Evolutionary conservation across 768 basidiomycete species (phyloP).

Genomic region (Gymnopilus junonius): DNA sequence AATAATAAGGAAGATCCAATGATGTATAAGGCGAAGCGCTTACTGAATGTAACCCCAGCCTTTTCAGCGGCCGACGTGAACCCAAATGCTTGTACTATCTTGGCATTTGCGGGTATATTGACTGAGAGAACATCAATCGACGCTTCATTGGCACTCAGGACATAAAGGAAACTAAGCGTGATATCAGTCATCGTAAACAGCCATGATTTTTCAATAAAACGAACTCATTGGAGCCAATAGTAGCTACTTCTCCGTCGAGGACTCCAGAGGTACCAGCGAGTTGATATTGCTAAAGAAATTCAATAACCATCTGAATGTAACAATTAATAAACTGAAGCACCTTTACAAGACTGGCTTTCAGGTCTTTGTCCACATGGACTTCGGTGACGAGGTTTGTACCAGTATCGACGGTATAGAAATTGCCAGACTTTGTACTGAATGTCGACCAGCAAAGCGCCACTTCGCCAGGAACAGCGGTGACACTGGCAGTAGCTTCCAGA

Average conservation of each 20-base stretch:
- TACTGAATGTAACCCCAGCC: background rate
- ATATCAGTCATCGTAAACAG: background rate
- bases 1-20: background rate
- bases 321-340: slow-evolving; percentile 19
- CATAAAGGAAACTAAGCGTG: background rate
- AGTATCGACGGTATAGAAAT: slow-evolving; percentile 50
- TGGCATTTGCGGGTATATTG: background rate
- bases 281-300: slow-evolving; percentile 38
- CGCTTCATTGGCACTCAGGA: background rate
- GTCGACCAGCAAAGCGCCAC: slow-evolving; percentile 47
- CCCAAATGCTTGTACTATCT: background rate
- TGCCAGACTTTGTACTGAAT: slow-evolving; percentile 44
- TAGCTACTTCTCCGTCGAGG: slow-evolving; percentile 45
- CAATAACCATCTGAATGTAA: background rate
- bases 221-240: slow-evolving; percentile 42
- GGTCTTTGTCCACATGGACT: slow-evolving; percentile 47
- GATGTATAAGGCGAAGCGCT: background rate
- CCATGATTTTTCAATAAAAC: slow-evolving; percentile 7
- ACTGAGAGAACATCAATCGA: background rate
- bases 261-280: slow-evolving; percentile 38
- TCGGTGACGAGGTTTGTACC: slow-evolving; percentile 46
- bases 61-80: background rate
- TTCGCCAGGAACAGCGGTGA: slow-evolving; percentile 41
- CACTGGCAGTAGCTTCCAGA: slow-evolving; percentile 30
- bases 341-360: slow-evolving; percentile 49